Evolutionary conservation across 1,284 basidiomycete genomes (phyloP).

Genomic region (Ustilago esculenta): DNA sequence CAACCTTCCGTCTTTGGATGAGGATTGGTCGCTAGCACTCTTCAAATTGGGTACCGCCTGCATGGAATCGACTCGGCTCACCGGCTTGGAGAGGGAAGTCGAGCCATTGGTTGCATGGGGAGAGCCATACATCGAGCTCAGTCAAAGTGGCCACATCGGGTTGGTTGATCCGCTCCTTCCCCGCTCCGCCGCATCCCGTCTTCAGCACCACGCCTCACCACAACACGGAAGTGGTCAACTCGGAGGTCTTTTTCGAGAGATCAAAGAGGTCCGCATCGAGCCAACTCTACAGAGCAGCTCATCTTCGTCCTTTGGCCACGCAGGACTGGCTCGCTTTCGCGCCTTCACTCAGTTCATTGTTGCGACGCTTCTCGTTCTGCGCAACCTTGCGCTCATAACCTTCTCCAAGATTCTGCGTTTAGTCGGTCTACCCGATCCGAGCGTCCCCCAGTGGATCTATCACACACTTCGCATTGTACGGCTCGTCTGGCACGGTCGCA

Average conservation of each 20-base stretch:
- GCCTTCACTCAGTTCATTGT: slow-evolving; percentile 19
- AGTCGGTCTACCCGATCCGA: slow-evolving; percentile 24
- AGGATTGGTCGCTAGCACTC: slow-evolving; percentile 60
- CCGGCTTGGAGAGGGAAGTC: slow-evolving; percentile 55
- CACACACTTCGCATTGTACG: slow-evolving; percentile 38
- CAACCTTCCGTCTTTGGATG: slow-evolving; percentile 46
- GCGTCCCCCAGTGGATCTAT: slow-evolving; percentile 34
- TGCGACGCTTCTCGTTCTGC: slow-evolving; percentile 14
- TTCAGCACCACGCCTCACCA: neutral
- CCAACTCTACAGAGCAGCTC: slow-evolving; percentile 14
- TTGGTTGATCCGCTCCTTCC: slow-evolving; percentile 16
- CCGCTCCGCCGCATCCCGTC: slow-evolving; percentile 3
- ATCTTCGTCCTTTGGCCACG: slow-evolving; percentile 11
- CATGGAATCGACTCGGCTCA: slow-evolving; percentile 60
- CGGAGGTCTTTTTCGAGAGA: slow-evolving; percentile 38
- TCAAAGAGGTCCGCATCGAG: slow-evolving; percentile 49
- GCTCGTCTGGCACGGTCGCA: slow-evolving; percentile 63
- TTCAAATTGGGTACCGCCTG: slow-evolving; percentile 63
- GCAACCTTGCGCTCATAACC: slow-evolving; percentile 11
- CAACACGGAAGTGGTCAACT: neutral
- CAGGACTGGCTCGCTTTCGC: slow-evolving; percentile 17
- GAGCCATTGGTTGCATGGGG: slow-evolving; percentile 41
- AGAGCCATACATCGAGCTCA: slow-evolving; percentile 59
- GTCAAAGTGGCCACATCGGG: slow-evolving; percentile 28
- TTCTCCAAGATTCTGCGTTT: slow-evolving; percentile 8